Conservation (phyloP, 768 basidiomycete species). For the Tephrocybe sp. region DNA sequence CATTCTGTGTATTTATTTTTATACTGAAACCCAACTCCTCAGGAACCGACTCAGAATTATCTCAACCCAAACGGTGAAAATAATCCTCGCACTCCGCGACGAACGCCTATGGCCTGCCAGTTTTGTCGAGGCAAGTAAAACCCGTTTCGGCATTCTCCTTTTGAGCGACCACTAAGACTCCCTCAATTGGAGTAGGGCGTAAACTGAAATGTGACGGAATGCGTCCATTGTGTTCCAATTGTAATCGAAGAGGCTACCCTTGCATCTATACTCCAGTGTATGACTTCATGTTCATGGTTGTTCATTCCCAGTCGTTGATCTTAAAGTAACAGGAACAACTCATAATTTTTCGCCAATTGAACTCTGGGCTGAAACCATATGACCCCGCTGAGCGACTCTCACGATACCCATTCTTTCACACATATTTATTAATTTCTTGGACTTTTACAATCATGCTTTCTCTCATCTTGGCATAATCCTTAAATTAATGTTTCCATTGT, state of each 20-base stretch:
- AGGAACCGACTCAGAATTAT: constrained; percentile 1
- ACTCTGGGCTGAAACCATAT: too few species aligned
- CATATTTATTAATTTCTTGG: constrained; percentile 1
- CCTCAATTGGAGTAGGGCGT: constrained; percentile 40
- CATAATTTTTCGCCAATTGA: background rate
- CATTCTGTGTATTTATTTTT: background rate
- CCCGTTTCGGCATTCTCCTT: background rate
- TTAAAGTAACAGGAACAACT: background rate
- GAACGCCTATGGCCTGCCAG: constrained; percentile 71
- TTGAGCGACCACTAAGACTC: background rate
- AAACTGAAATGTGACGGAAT: constrained; percentile 73
- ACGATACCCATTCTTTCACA: background rate
- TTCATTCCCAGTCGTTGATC: background rate
- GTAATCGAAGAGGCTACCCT: constrained; percentile 53
- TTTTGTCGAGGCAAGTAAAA: constrained; percentile 60
- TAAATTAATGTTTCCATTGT: background rate
- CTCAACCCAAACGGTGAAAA: constrained; percentile 8
- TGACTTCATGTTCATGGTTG: constrained; percentile 24
- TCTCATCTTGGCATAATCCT: background rate
- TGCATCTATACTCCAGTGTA: constrained; percentile 69
- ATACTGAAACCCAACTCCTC: background rate
- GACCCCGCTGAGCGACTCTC: too few species aligned
- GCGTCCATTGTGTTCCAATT: constrained; percentile 64
- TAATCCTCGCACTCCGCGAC: constrained; percentile 26
- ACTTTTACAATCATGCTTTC: background rate